Base-by-base conservation (phyloP, 805 yeast genomes). In the Ogataea ramenticola region DNA sequence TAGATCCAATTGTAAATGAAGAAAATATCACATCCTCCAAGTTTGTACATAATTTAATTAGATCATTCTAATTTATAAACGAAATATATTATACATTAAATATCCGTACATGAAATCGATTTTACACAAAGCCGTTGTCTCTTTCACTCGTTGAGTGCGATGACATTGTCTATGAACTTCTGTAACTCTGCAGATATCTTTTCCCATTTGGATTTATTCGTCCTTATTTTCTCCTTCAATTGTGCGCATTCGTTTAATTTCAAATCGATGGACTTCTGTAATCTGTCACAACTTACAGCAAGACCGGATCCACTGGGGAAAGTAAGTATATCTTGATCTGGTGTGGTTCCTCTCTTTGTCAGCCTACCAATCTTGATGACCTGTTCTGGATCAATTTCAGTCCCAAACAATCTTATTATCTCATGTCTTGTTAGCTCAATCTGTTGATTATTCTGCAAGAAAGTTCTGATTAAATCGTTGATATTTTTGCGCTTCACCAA, bases 241-340 rank as follows among this genome's bases (percentile, higher is more conserved):
- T 40, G 43, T 9, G 57, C 59, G 44, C 66, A 62, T 16, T 53
- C 57, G 2, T 41, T 31, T 6, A 61, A 46, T 40, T 61, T 59
- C 11, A 40, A 36, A 3, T 53, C 51, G 12, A 62, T 58, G 21
- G 45, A 42, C 11, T 42, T 38, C 12, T 48, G 38, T 21, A 61
- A 44, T 21, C 57, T 56, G 4, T 45, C 39, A 33, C 56, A 51
- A 22, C 56, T 52, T 11, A 37, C 40, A 36, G 47, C 48, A 40
- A 61, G 58, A 2, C 51, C 45, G 12, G 49, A 39, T 19, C 35
- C 43, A 35, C 45, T 48, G 22, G 44, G 48, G 24, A 56, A 45
- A 5, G 40, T 46, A 40, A 58, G 61, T 37, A 59, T 58, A 43
- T 50, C 61, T 15, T 45, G 51, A 37, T 46, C 45, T 22, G 57